A percentile compares a stretch with the other conserved stretches of the same genome.
phyloP scores from a whole-genome alignment of 257 asterid species.

The Paraleonurus japonicus region DNA sequence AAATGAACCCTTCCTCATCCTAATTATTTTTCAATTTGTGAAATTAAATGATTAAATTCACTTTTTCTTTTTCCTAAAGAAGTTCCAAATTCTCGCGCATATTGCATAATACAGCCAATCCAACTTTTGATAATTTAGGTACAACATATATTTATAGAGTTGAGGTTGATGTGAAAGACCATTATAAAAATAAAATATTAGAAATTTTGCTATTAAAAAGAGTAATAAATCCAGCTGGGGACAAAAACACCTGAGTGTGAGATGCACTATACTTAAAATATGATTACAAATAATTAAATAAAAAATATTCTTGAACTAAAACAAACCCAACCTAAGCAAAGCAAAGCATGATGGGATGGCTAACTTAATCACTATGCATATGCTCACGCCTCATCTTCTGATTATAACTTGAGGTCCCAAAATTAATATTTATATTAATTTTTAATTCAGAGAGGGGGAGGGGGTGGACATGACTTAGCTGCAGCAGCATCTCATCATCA shows the following conservation, averaged over 20 bases:
- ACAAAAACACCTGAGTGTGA: conserved; percentile 18
- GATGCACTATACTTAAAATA: not conserved
- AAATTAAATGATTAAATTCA: too few relatives aligned
- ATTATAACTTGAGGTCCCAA: conserved; percentile 10
- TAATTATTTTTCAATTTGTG: too few relatives aligned
- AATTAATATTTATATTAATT: not conserved
- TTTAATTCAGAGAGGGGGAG: not conserved
- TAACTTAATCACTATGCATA: not conserved
- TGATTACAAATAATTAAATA: not conserved
- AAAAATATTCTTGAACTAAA: conserved; percentile 9
- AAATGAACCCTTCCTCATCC: too few relatives aligned
- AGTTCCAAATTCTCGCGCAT: not conserved
- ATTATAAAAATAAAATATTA: not conserved
- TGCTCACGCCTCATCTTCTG: conserved; percentile 27
- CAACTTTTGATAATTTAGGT: not conserved
- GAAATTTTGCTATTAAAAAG: not conserved
- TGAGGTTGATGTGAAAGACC: not conserved
- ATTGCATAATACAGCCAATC: not conserved
- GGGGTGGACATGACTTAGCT: conserved; percentile 11
- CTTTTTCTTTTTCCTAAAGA: not conserved
- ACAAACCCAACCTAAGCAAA: conserved; percentile 6
- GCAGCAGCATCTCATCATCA: conserved; percentile 14
- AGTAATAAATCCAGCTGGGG: not conserved
- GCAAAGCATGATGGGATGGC: conserved; percentile 13
- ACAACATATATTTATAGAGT: not conserved